A percentile compares a stretch with the other conserved stretches of the same genome.
Evolutionary conservation across 345 rosid genomes (phyloP).

Genomic region (Boechera stricta): DNA sequence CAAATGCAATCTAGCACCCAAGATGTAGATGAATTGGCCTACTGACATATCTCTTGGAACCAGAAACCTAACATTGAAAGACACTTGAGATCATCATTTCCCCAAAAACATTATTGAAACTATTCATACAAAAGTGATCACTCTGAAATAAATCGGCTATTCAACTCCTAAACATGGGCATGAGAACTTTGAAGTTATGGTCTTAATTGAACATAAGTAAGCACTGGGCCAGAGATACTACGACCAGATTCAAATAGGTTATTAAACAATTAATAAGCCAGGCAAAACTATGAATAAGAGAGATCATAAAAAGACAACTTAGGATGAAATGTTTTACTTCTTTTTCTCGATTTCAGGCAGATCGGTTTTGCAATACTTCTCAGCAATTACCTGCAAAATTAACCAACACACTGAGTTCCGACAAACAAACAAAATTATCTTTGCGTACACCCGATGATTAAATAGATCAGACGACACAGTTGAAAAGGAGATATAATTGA

Average conservation of each 20-base stretch:
- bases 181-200: too few species aligned
- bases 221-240: too few species aligned
- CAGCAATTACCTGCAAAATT: constrained; percentile 69
- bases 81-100: neutral
- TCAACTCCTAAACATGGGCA: too few species aligned
- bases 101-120: neutral
- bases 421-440: neutral
- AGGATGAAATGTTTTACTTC: constrained; percentile 53
- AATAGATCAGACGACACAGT: neutral
- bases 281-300: neutral
- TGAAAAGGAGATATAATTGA: neutral
- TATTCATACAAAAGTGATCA: neutral
- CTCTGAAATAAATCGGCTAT: neutral
- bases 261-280: neutral
- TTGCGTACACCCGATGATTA: neutral
- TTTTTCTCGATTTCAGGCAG: constrained; percentile 69
- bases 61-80: constrained; percentile 58
- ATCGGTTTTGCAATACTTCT: constrained; percentile 71
- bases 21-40: constrained; percentile 82
- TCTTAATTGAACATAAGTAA: neutral
- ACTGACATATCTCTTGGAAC: constrained; percentile 91
- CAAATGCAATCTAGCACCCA: constrained; percentile 68
- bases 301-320: neutral
- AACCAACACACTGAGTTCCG: neutral
- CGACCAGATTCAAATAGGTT: neutral